phyloP scores from a whole-genome alignment of 805 yeast species.

The Sugiyamaella smithiae region DNA sequence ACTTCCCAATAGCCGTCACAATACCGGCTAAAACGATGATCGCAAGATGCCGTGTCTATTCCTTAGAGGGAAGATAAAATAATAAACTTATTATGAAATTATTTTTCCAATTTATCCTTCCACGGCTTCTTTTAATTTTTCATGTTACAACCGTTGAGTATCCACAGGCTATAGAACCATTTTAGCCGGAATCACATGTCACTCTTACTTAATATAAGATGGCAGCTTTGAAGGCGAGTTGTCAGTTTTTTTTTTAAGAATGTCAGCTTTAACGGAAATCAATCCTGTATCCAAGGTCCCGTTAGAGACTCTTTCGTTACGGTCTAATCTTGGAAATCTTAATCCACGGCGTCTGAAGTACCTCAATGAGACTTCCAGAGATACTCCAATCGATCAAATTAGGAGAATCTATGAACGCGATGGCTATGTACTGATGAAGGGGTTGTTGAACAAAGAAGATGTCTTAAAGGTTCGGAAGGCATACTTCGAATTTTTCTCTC shows the following conservation, averaged over 20 bases:
- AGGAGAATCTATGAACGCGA: background rate
- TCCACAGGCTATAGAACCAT: background rate
- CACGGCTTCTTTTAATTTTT: background rate
- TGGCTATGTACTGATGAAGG: slow-evolving; percentile 5
- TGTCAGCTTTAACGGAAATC: background rate
- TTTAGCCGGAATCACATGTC: background rate
- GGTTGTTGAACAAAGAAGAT: background rate
- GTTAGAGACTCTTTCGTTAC: background rate
- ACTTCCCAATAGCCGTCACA: slow-evolving; percentile 16
- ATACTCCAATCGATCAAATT: slow-evolving; percentile 1
- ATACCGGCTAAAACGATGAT: slow-evolving; percentile 18
- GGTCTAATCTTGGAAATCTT: background rate
- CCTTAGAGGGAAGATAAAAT: background rate
- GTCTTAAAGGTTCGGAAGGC: background rate
- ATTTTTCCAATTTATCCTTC: background rate
- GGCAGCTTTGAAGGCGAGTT: no score
- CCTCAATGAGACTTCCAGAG: background rate
- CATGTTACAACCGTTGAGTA: background rate
- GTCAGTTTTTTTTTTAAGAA: no score
- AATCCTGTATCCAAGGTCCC: background rate
- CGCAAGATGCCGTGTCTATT: slow-evolving; percentile 5
- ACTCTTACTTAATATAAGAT: background rate
- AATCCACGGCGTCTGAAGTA: background rate
- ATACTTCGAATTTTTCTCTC: slow-evolving; percentile 1
- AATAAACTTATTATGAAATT: no score